phyloP scores from a whole-genome alignment of 2,329 filamentous ascomycete genomes.

The Talaromyces atroroseus region DNA sequence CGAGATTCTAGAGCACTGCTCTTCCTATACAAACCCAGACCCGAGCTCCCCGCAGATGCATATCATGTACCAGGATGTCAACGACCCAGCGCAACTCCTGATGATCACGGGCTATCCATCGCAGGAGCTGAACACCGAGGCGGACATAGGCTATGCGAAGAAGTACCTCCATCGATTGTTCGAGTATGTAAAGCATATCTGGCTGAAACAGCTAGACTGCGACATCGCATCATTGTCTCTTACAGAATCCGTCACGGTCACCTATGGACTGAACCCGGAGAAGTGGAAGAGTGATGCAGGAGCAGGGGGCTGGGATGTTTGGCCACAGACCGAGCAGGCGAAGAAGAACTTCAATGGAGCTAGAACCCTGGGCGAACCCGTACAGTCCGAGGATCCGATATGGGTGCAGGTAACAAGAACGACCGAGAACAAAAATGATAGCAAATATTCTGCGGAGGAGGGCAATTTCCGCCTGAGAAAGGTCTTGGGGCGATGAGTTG shows the following conservation, averaged over 20 bases:
- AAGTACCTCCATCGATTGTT: slow-evolving; percentile 21
- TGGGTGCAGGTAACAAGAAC: not conserved
- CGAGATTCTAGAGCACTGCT: slow-evolving; percentile 9
- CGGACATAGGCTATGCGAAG: slow-evolving; percentile 12
- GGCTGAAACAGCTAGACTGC: slow-evolving; percentile 10
- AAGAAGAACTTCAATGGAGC: not conserved
- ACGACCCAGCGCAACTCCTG: slow-evolving; percentile 10
- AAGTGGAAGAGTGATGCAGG: slow-evolving; percentile 5
- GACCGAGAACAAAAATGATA: not conserved
- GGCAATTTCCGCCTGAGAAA: not conserved
- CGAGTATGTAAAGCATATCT: slow-evolving; percentile 20
- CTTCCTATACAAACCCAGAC: slow-evolving; percentile 12
- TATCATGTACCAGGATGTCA: slow-evolving; percentile 15
- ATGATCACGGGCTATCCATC: slow-evolving; percentile 17
- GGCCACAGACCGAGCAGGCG: slow-evolving; percentile 5
- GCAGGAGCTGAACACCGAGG: slow-evolving; percentile 13
- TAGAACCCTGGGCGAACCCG: not conserved
- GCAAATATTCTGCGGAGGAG: not conserved
- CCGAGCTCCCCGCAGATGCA: slow-evolving; percentile 7
- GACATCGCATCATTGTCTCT: slow-evolving; percentile 10
- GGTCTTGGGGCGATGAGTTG: not conserved
- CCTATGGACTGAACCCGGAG: slow-evolving; percentile 4
- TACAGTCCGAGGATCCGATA: not conserved
- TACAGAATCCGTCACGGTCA: not conserved
- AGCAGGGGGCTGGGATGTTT: slow-evolving; percentile 13